A percentile compares a stretch with the other conserved stretches of the same genome.
Conservation (phyloP, 2,329 filamentous ascomycete species). For the Lizonia empirigonia region DNA sequence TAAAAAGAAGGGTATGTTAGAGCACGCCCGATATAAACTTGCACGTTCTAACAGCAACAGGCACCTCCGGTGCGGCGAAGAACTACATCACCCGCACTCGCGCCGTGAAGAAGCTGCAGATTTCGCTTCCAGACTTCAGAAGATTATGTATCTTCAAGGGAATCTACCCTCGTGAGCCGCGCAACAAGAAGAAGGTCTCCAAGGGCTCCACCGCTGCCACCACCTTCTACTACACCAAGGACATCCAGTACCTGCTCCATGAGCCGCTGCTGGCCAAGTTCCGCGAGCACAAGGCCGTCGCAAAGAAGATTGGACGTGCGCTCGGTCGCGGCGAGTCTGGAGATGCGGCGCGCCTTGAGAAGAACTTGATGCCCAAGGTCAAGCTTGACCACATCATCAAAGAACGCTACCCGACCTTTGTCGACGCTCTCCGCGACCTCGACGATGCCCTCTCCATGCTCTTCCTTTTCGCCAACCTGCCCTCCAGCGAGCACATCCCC, state of each 20-base stretch:
- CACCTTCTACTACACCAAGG: conserved; percentile 91
- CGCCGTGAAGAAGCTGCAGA: conserved; percentile 95
- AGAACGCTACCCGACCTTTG: conserved; percentile 96
- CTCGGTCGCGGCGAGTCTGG: conserved; percentile 88
- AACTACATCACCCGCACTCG: conserved; percentile 98
- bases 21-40: not conserved
- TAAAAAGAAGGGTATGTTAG: conserved; percentile 67
- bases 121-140: conserved; percentile 95
- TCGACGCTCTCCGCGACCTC: conserved; percentile 89
- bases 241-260: conserved; percentile 97
- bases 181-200: conserved; percentile 95
- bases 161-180: conserved; percentile 96
- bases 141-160: conserved; percentile 99
- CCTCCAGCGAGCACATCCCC: conserved; percentile 85
- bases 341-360: conserved; percentile 88
- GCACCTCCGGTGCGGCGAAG: conserved; percentile 88
- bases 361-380: conserved; percentile 86
- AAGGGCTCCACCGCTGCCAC: conserved; percentile 89
- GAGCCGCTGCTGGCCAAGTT: conserved; percentile 94
- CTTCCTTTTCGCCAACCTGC: conserved; percentile 95
- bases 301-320: conserved; percentile 95
- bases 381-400: conserved; percentile 96
- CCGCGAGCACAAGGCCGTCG: conserved; percentile 93
- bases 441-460: conserved; percentile 97
- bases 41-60: conserved; percentile 49